Percentiles rank a stretch among this genome's conserved stretches.
Evolutionary conservation across 2,329 filamentous ascomycete species (phyloP).

Genomic region (Curvularia spicifera): DNA sequence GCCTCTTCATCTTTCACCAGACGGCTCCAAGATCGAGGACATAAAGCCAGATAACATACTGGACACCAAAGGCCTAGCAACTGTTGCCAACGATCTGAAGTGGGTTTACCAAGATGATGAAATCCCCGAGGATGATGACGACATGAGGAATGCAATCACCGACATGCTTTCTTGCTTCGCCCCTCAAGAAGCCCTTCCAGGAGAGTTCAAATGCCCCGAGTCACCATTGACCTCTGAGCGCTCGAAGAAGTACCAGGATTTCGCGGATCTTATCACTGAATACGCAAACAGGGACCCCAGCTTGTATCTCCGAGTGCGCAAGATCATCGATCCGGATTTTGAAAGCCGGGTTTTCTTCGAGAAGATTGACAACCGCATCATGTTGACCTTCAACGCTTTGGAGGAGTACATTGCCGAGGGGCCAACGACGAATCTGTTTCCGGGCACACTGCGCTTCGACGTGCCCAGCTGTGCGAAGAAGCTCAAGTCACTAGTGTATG

Average conservation of each 20-base stretch:
- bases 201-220: conserved; percentile 40
- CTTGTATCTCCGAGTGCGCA: conserved; percentile 36
- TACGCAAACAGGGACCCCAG: conserved; percentile 38
- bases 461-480: conserved; percentile 41
- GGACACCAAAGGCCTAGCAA: conserved; percentile 33
- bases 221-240: conserved; percentile 35
- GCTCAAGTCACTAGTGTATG: conserved; percentile 34
- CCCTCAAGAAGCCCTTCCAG: conserved; percentile 43
- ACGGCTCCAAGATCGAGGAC: conserved; percentile 45
- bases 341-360: conserved; percentile 45
- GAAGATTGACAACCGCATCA: conserved; percentile 43
- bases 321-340: conserved; percentile 42
- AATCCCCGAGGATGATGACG: conserved; percentile 36
- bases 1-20: conserved; percentile 38
- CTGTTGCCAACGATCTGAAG: conserved; percentile 36
- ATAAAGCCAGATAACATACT: conserved; percentile 41
- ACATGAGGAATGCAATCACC: conserved; percentile 40
- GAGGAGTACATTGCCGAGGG: conserved; percentile 42
- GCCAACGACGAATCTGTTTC: conserved; percentile 31
- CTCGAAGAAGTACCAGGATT: conserved; percentile 42
- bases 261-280: conserved; percentile 38
- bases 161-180: conserved; percentile 50
- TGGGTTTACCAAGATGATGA: conserved; percentile 43
- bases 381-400: conserved; percentile 37
- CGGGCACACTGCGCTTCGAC: conserved; percentile 34